These are phyloP conservation scores for Trichoderma arundinaceum DNA, from an alignment of 2,329 filamentous ascomycete genomes.

Conservation along the genomic window DNA sequence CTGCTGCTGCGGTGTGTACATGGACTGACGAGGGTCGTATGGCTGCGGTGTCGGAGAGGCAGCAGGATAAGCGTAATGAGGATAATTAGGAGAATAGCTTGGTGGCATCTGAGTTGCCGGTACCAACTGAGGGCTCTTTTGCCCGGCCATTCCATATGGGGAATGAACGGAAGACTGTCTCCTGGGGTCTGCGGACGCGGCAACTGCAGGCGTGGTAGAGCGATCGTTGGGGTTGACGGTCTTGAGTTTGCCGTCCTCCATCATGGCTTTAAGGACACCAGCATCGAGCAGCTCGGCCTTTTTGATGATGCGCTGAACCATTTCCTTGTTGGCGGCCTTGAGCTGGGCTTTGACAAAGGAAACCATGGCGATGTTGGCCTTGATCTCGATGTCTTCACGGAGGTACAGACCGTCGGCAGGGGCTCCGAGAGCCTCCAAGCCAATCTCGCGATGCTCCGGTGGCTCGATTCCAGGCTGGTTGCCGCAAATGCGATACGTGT, in stretches of 20 bases:
- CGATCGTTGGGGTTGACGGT: constrained; percentile 62
- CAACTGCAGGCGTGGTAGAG: constrained; percentile 41
- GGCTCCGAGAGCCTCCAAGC: constrained; percentile 61
- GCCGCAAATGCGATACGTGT: constrained; percentile 70
- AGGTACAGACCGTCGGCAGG: constrained; percentile 70
- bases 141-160: not conserved
- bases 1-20: constrained; percentile 32
- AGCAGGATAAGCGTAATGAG: constrained; percentile 31
- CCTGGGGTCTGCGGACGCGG: constrained; percentile 32
- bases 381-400: constrained; percentile 73
- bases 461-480: constrained; percentile 71
- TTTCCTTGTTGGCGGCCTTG: constrained; percentile 69
- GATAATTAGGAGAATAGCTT: constrained; percentile 42
- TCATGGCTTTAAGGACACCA: constrained; percentile 69
- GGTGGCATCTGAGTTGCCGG: constrained; percentile 41
- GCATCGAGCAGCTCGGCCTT: constrained; percentile 73
- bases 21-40: constrained; percentile 31
- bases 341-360: constrained; percentile 70
- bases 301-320: constrained; percentile 71
- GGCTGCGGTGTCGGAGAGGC: constrained; percentile 26
- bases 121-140: constrained; percentile 13
- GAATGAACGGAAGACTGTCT: not conserved
- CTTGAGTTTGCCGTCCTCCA: constrained; percentile 66
- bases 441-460: constrained; percentile 66
- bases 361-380: constrained; percentile 69